These are phyloP conservation scores for Erodium moschatum DNA, from an alignment of 441 rosid genomes.

Conservation along the genomic window DNA sequence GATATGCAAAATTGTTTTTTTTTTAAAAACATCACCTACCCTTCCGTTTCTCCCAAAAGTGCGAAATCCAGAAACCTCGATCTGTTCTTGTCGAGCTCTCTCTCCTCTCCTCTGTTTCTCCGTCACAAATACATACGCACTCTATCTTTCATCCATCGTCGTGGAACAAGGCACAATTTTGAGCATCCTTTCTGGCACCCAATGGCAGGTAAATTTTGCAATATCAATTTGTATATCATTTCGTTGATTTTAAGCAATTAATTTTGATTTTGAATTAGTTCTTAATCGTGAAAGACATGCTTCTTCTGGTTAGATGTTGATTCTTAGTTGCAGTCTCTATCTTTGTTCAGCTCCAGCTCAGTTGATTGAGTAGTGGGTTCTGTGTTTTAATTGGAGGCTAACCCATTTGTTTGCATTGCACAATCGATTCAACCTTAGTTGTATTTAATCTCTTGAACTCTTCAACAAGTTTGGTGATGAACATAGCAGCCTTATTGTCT, in stretches of 20 bases:
- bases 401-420: background rate
- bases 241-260: background rate
- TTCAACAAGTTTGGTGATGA: background rate
- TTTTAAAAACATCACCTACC: slow-evolving; percentile 3
- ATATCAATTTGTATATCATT: background rate
- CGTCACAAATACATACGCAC: background rate
- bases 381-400: background rate
- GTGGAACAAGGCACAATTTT: background rate
- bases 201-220: slow-evolving; percentile 6
- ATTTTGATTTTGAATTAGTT: background rate
- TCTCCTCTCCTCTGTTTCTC: slow-evolving; percentile 9
- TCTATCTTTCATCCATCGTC: background rate
- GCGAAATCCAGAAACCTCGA: slow-evolving; percentile 8
- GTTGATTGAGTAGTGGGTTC: background rate
- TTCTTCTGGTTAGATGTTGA: background rate
- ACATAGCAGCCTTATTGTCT: background rate
- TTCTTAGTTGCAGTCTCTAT: background rate
- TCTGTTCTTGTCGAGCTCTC: background rate
- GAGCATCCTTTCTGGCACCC: background rate
- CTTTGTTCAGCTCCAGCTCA: background rate
- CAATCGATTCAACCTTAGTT: background rate
- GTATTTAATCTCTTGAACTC: background rate
- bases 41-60: slow-evolving; percentile 9
- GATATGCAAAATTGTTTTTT: background rate
- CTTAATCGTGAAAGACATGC: background rate